These are phyloP conservation scores for Colletotrichum sp. DNA, from an alignment of 2,329 filamentous ascomycete species.

Conservation along the genomic window DNA sequence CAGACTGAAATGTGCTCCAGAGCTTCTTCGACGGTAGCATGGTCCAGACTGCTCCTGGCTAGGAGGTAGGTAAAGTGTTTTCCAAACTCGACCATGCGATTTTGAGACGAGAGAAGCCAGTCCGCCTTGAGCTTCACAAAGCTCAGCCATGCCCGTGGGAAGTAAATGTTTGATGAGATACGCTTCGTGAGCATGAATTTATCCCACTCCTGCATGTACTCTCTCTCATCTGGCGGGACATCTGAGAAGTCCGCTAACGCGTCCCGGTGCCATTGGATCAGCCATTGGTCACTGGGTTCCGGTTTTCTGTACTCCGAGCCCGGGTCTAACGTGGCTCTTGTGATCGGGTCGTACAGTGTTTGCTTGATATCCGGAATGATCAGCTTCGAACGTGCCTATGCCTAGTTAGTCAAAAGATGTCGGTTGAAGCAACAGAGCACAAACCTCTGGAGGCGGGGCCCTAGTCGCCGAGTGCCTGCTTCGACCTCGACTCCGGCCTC, in stretches of 20 bases:
- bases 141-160: conserved; percentile 55
- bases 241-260: conserved; percentile 63
- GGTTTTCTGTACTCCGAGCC: conserved; percentile 50
- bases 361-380: conserved; percentile 56
- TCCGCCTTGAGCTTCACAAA: conserved; percentile 55
- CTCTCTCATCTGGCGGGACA: conserved; percentile 58
- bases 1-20: conserved; percentile 48
- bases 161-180: conserved; percentile 56
- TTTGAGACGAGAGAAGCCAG: conserved; percentile 56
- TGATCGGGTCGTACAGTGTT: conserved; percentile 62
- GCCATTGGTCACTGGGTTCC: conserved; percentile 55
- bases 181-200: conserved; percentile 56
- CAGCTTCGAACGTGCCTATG: conserved; percentile 25
- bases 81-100: conserved; percentile 58
- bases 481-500: background rate
- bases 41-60: conserved; percentile 51
- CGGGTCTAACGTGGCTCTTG: conserved; percentile 55
- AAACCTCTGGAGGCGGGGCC: background rate
- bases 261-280: conserved; percentile 64
- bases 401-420: background rate
- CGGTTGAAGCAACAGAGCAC: background rate
- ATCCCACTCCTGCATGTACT: conserved; percentile 65
- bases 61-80: conserved; percentile 59
- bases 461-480: background rate
- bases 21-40: conserved; percentile 47